Evolutionary conservation across 176 grass and related monocot species (phyloP).

Genomic region (Oryza punctata): DNA sequence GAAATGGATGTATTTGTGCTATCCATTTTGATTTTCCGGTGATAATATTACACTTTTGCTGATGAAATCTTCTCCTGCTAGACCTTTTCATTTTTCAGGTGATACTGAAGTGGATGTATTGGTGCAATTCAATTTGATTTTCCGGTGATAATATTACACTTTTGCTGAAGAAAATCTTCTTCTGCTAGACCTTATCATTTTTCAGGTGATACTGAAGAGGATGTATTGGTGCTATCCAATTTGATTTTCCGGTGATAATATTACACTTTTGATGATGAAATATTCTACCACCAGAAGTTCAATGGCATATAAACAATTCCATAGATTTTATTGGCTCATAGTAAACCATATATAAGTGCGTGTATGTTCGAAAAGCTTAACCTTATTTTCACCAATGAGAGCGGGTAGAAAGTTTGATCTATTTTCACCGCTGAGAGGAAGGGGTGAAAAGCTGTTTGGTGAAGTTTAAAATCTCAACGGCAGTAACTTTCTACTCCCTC

Average conservation of each 20-base stretch:
- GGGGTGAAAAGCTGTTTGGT: too few relatives aligned
- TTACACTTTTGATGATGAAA: neutral
- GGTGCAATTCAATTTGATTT: neutral
- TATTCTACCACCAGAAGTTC: neutral
- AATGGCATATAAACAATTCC: neutral
- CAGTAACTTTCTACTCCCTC: too few relatives aligned
- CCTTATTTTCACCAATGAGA: too few relatives aligned
- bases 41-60: neutral
- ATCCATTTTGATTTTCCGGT: neutral
- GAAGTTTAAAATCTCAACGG: too few relatives aligned
- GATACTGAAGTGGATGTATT: neutral
- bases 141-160: neutral
- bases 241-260: neutral
- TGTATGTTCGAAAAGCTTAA: too few relatives aligned
- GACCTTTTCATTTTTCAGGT: neutral
- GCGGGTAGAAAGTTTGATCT: too few relatives aligned
- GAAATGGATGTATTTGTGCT: neutral
- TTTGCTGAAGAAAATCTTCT: neutral
- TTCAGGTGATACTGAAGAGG: neutral
- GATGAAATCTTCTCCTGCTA: neutral
- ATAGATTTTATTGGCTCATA: too few relatives aligned
- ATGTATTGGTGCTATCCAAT: neutral
- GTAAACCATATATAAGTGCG: too few relatives aligned
- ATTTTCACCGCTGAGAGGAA: too few relatives aligned
- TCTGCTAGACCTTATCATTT: neutral